phyloP scores from a whole-genome alignment of 805 yeast genomes.

The Lipomyces yamadae region DNA sequence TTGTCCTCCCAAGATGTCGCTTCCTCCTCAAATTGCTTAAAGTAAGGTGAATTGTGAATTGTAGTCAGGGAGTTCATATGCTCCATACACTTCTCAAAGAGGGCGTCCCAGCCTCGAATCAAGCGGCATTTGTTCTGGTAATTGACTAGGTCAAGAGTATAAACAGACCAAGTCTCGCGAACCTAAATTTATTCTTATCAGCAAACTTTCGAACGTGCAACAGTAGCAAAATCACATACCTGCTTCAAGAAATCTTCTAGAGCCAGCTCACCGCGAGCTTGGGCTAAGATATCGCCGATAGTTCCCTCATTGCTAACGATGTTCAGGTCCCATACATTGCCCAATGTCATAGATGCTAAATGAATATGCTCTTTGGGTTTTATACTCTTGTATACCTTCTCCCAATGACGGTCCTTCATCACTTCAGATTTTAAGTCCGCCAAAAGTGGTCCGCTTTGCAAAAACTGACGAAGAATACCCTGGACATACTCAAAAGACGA shows the following conservation, averaged over 20 bases:
- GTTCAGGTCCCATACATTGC: conserved; percentile 66
- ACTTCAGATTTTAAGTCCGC: conserved; percentile 59
- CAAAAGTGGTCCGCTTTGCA: conserved; percentile 50
- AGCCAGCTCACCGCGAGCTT: conserved; percentile 74
- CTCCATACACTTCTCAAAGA: conserved; percentile 63
- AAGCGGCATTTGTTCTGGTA: conserved; percentile 59
- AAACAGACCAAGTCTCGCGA: conserved; percentile 59
- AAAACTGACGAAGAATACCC: conserved; percentile 49
- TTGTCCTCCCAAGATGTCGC: conserved; percentile 60
- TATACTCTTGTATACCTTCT: conserved; percentile 28
- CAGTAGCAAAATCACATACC: conserved; percentile 3
- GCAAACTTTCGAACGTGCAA: neutral
- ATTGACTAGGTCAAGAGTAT: conserved; percentile 58
- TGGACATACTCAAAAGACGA: conserved; percentile 69
- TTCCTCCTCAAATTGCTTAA: conserved; percentile 62
- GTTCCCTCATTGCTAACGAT: conserved; percentile 52
- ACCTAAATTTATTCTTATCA: conserved; percentile 44
- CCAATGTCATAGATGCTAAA: conserved; percentile 50
- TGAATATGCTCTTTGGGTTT: conserved; percentile 41
- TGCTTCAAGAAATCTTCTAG: conserved; percentile 61
- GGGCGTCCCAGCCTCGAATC: conserved; percentile 67
- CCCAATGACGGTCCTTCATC: conserved; percentile 73
- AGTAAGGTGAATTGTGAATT: conserved; percentile 73
- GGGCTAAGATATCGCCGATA: conserved; percentile 57
- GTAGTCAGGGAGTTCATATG: conserved; percentile 67